phyloP scores from a whole-genome alignment of 106 monocot species.

The Triglochin maritima region DNA sequence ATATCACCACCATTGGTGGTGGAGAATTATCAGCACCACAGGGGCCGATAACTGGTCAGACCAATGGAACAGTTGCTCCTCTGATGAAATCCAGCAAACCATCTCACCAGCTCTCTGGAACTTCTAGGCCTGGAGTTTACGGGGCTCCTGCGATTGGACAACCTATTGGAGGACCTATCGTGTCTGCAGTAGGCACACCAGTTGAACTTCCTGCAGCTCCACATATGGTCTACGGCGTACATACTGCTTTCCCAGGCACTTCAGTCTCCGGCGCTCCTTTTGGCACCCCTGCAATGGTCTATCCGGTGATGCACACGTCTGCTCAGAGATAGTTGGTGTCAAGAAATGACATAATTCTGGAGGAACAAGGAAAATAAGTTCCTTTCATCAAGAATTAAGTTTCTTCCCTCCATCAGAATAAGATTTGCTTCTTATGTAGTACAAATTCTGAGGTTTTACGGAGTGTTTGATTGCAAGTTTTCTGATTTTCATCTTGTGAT shows the following conservation, averaged over 20 bases:
- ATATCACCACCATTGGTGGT: slow-evolving; percentile 53
- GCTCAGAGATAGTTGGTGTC: slow-evolving; percentile 8
- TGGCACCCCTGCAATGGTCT: not conserved
- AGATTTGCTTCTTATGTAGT: no score
- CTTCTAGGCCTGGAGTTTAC: slow-evolving; percentile 20
- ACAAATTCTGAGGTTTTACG: no score
- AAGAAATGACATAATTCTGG: not conserved
- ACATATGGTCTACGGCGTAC: slow-evolving; percentile 36
- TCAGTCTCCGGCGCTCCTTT: slow-evolving; percentile 8
- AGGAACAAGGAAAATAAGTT: not conserved
- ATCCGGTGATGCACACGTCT: slow-evolving; percentile 14
- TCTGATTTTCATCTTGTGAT: no score
- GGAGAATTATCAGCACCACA: slow-evolving; percentile 30
- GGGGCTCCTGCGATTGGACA: slow-evolving; percentile 52
- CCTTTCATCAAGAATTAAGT: no score
- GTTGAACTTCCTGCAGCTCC: slow-evolving; percentile 13
- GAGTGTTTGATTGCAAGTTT: no score
- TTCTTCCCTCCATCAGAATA: no score
- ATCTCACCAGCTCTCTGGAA: slow-evolving; percentile 14
- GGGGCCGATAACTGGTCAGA: slow-evolving; percentile 55
- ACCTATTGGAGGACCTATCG: slow-evolving; percentile 50
- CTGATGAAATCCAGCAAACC: slow-evolving; percentile 19
- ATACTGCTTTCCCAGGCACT: slow-evolving; percentile 24
- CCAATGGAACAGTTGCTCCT: slow-evolving; percentile 5
- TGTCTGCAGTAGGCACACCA: slow-evolving; percentile 27